Conservation (phyloP, 345 rosid species). For the Gossypioides kirkii region DNA sequence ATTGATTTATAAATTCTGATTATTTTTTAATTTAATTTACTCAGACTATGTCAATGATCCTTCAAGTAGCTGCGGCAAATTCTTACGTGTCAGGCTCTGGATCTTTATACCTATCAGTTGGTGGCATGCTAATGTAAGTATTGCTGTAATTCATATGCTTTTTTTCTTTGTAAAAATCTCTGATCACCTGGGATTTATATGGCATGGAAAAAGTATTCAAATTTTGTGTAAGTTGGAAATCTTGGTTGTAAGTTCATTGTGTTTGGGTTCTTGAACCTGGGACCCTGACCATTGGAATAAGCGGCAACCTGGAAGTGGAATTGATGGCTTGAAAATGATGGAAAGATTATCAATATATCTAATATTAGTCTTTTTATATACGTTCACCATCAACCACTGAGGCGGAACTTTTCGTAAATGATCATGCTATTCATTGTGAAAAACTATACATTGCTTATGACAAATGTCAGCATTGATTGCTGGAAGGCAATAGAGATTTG, state of each 20-base stretch:
- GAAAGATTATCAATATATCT: not conserved
- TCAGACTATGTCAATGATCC: constrained; percentile 76
- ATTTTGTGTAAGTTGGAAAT: not conserved
- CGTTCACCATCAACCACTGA: not conserved
- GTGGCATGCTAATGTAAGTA: constrained; percentile 86
- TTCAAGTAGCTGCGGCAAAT: constrained; percentile 76
- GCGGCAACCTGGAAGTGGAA: not conserved
- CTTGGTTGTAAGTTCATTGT: not conserved
- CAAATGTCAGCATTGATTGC: not conserved
- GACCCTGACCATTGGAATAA: not conserved
- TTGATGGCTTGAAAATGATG: not conserved
- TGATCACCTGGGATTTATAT: not conserved
- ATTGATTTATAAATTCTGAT: not conserved
- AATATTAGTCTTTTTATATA: not conserved
- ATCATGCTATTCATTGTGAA: not conserved
- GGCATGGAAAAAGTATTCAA: not conserved
- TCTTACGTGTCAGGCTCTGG: constrained; percentile 34
- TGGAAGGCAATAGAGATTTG: not conserved
- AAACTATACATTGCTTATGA: not conserved
- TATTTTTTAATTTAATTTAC: constrained; percentile 18
- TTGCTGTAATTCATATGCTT: not conserved
- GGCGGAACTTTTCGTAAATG: not conserved
- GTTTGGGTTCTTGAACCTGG: not conserved
- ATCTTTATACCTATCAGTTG: constrained; percentile 68
- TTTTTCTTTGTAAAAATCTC: too few species aligned